Evolutionary conservation across 2,329 filamentous ascomycete species (phyloP), one percentile per base, ranked within the genome.

Genomic region (Karstenula rhodostoma): DNA sequence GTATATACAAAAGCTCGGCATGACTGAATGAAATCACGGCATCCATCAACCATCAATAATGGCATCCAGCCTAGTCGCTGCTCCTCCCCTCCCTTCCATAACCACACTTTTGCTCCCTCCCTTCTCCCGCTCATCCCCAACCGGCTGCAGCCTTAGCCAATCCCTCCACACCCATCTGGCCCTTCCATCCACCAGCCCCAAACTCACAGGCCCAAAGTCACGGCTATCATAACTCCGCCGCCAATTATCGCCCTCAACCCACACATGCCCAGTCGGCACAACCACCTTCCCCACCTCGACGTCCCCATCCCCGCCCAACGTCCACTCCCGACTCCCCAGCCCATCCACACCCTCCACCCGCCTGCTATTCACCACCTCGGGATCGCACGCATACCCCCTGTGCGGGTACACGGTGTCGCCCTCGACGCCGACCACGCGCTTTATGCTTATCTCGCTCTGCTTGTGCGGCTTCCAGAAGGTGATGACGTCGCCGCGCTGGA

Each of bases 241-340:
- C 68, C 87, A 86, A 70, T 90, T 93, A 74, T 99, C 95, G 1
- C 95, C 95, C 76, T 98, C 94, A 0, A 99, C 88, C 95, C 95
- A 99, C 29, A 98, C 85, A 80, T 98, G 94, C 19, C 93, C 93
- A 63, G 85, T 85, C 5, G 94, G 94, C 23, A 99, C 86, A 63
- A 85, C 84, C 48, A 91, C 75, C 59, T 66, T 75, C 1, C 76
- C 73, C 8, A 64, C 33, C 40, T 65, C 69, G 25, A 58, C 44
- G 56, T 64, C 65, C 29, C 67, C 61, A 9, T 55, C 49, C n/a
- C 44, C 64, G 32, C 68, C 58, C 23, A 62, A 60, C 47, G 67
- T 66, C 29, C 51, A 52, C 33, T 69, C 71, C 17, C 33, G 55
- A 33, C 63, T 63, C 6, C 58, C 60, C 66, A 78, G 70, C 72